phyloP scores from a whole-genome alignment of 108 stramenopile species.

The Nannochloropsis oceanica region DNA sequence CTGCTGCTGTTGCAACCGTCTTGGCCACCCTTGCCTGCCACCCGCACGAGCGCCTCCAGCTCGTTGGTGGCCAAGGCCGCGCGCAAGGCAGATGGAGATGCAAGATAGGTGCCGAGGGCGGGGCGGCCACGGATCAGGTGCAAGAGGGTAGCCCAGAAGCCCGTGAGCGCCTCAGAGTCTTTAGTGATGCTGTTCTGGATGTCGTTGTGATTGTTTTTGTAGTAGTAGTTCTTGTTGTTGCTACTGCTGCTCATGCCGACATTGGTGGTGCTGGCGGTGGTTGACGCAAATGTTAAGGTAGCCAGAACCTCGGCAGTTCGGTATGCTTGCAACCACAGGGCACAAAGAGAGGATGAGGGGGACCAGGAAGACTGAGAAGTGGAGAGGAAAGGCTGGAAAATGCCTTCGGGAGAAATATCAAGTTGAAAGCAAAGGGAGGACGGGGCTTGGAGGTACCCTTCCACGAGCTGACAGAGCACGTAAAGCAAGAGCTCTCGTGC shows the following conservation, averaged over 20 bases:
- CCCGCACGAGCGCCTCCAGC: background rate
- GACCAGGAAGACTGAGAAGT: background rate
- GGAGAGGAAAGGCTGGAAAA: background rate
- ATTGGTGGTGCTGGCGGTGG: background rate
- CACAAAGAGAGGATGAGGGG: background rate
- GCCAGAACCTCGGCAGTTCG: background rate
- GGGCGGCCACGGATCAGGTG: background rate
- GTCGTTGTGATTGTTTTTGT: too few relatives aligned
- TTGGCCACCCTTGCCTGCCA: background rate
- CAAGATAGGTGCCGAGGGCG: background rate
- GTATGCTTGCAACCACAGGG: background rate
- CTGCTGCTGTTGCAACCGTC: background rate
- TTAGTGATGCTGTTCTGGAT: too few relatives aligned
- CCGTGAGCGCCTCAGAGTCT: background rate
- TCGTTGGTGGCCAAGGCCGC: background rate
- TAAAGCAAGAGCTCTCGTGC: background rate
- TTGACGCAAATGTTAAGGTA: background rate
- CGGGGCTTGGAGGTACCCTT: background rate
- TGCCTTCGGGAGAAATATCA: background rate
- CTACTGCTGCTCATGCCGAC: background rate
- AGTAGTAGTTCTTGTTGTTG: too few relatives aligned
- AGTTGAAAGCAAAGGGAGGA: background rate
- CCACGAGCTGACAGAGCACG: background rate
- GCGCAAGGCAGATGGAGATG: background rate
- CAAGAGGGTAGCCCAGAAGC: background rate